phyloP scores from a whole-genome alignment of 768 basidiomycete species.

The Naematelia aurantialba region DNA sequence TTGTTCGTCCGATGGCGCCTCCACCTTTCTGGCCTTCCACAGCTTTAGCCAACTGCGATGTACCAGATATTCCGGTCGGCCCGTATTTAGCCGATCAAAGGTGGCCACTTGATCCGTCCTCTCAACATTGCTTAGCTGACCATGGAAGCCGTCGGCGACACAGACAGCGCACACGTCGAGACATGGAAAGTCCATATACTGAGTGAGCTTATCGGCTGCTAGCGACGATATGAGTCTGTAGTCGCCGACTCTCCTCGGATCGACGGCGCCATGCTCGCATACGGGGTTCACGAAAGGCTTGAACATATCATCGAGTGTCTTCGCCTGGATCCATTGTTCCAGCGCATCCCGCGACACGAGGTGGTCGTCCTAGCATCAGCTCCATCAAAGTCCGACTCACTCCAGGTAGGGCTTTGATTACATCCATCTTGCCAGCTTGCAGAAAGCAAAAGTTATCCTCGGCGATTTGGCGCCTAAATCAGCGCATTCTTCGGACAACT shows the following conservation, averaged over 20 bases:
- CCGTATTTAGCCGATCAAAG: constrained; percentile 25
- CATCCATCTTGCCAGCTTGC: constrained; percentile 13
- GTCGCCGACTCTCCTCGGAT: constrained; percentile 22
- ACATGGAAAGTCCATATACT: constrained; percentile 3
- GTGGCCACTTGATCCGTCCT: constrained; percentile 9
- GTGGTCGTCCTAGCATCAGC: constrained; percentile 16
- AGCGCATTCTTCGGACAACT: constrained; percentile 11
- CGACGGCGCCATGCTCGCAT: constrained; percentile 27
- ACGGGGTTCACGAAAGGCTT: constrained; percentile 14
- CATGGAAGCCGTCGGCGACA: constrained; percentile 13
- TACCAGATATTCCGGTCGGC: constrained; percentile 13
- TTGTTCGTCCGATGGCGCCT: constrained; percentile 14
- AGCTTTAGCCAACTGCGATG: constrained; percentile 25
- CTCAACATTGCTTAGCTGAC: background rate
- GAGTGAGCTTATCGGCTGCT: constrained; percentile 21
- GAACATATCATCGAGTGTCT: constrained; percentile 10
- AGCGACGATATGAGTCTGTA: constrained; percentile 20
- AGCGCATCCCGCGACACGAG: constrained; percentile 31
- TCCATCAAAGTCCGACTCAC: constrained; percentile 8
- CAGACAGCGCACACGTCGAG: constrained; percentile 26
- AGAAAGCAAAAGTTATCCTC: constrained; percentile 19
- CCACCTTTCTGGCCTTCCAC: constrained; percentile 16
- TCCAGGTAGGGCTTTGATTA: constrained; percentile 22
- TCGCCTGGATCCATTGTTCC: constrained; percentile 17
- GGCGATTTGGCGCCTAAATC: constrained; percentile 11